phyloP scores from a whole-genome alignment of 805 yeast genomes.

The Wickerhamomyces pijperi region DNA sequence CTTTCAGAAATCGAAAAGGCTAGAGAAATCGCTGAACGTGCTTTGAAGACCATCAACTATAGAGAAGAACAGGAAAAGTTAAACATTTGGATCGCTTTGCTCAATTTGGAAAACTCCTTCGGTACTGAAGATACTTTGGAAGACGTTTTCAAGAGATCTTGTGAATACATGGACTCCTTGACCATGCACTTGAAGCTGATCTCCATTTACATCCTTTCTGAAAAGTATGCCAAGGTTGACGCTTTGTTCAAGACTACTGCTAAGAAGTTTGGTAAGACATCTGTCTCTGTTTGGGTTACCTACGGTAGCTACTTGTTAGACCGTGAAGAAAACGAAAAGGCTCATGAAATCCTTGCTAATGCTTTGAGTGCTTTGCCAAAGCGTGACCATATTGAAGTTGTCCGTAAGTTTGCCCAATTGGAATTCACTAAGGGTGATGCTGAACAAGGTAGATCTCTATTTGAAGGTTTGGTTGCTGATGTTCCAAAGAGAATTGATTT shows the following conservation, averaged over 20 bases:
- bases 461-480: slow-evolving; percentile 84
- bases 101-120: slow-evolving; percentile 88
- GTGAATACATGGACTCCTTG: slow-evolving; percentile 85
- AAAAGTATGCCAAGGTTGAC: slow-evolving; percentile 61
- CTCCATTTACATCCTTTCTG: slow-evolving; percentile 64
- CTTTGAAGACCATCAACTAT: slow-evolving; percentile 78
- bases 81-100: slow-evolving; percentile 91
- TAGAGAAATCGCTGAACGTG: slow-evolving; percentile 86
- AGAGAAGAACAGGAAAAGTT: slow-evolving; percentile 89
- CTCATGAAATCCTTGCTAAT: slow-evolving; percentile 63
- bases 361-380: slow-evolving; percentile 66
- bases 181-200: slow-evolving; percentile 73
- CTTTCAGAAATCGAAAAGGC: slow-evolving; percentile 91
- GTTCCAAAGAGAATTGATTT: slow-evolving; percentile 87
- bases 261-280: slow-evolving; percentile 69
- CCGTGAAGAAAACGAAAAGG: slow-evolving; percentile 39
- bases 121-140: slow-evolving; percentile 80
- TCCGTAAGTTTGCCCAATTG: slow-evolving; percentile 78
- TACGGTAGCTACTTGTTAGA: slow-evolving; percentile 69
- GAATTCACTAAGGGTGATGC: slow-evolving; percentile 83
- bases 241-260: slow-evolving; percentile 52
- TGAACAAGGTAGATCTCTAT: slow-evolving; percentile 89
- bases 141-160: slow-evolving; percentile 69
- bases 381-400: slow-evolving; percentile 66
- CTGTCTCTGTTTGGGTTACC: slow-evolving; percentile 67